Evolutionary conservation across 805 yeast species (phyloP), one percentile per base, ranked within the genome.

Genomic region (Pichia paraexigua): DNA sequence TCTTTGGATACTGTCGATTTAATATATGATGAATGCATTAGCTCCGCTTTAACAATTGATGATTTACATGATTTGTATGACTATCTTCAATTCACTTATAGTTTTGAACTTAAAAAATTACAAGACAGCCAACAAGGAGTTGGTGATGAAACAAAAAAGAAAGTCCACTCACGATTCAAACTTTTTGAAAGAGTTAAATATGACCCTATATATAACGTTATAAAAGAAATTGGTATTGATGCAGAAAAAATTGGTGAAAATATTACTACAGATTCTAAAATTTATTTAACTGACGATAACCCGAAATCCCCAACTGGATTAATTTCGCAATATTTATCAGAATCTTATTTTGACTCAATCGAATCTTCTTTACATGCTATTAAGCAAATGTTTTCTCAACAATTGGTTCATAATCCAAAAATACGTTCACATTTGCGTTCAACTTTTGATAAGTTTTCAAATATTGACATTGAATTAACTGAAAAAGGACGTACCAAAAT

Each of bases 21-120:
- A 25, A 69, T 80, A 21, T 74, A 76, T 48, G 77, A 75, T 35
- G 85, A 80, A 48, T 78, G 77, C 52, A 73, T 85, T 46, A 53
- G 66, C 25, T 66, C 71, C 18, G 82, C 89, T 25, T 77, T 75
- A 44, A 72, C 84, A 5, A 78, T 88, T 66, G 85, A 85, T 5
- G 95, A 88, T 53, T 76, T 85, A 50, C 97, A 92, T 67, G 99
- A 94, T 70, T 71, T 89, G 37, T 81, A 83, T 60, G 96, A 91
- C 55, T 91, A 85, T 65, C 64, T 94, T 50, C 84, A 82, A 58
- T 94, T 91, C 70, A 73, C 76, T 1, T 85, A 82, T 60, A 77
- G 87, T n/a, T 67, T 73, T 2, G 77, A 79, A 55, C 66, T 85
- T 45, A 78, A 79, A 54, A 82, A 81, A 48, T 42, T 56, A 10